Evolutionary conservation across 768 basidiomycete genomes (phyloP), one percentile per base, ranked within the genome.

Genomic region (Mycena rosella): DNA sequence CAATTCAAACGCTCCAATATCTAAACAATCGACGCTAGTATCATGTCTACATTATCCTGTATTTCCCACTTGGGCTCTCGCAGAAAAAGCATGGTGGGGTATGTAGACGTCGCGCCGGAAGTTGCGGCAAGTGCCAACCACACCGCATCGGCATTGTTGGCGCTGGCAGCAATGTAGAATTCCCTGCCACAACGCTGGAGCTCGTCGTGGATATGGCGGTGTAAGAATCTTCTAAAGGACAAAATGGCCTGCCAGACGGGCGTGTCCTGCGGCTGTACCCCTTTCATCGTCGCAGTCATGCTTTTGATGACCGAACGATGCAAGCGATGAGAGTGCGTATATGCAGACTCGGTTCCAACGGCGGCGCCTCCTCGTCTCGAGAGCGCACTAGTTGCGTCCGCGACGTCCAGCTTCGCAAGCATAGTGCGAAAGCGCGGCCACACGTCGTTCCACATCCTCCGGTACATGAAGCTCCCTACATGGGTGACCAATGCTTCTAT

Each of bases 391-490:
- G 82, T 79, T 44, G 83, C 75, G 70, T 97, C 95, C 11, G 85
- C 88, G n/a, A 77, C 78, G 61, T 90, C 87, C 24, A 96, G 84
- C 22, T 80, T 82, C 3, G 76, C 78, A 42, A 98, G 79, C 63
- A 98, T 83, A 11, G 69, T 73, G 42, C 80, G 82, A 75, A 97
- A 94, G 45, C 86, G 88, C 1, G 97, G 97, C 96, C 97, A 99
- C 22, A 96, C 86, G 69, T 98, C 94, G 70, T 98, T 95, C 88
- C 96, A 92, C 34, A 99, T 86, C 60, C 93, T 84, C 36, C 88
- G 83, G 54, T 86, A 86, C 93, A 99, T 96, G 80, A 94, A 98
- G 60, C 87, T 88, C 27, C 96, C 98, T 29, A 89, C 87, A 70
- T 93, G 83, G 40, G 74, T 80, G 0, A 89, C 87, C 42, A 99